A percentile compares a stretch with the other conserved stretches of the same genome.
Conservation (phyloP, 129 eudicot genomes). For the carrot (Daucus carota) region DH1_v3.0 NC_030383.2:34420501-34421000, state of each 20-base stretch:
- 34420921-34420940: conserved; percentile 31
- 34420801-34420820: too few relatives aligned
- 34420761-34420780: too few relatives aligned
- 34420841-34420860: too few relatives aligned
- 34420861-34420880: too few relatives aligned
- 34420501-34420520: neutral
- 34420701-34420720: too few relatives aligned
- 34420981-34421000: conserved; percentile 32
- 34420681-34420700: neutral
- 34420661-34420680: neutral
- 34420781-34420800: too few relatives aligned
- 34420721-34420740: too few relatives aligned
- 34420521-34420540: neutral
- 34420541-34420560: neutral
- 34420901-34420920: too few relatives aligned
- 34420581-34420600: neutral
- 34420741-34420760: too few relatives aligned
- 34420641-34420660: neutral
- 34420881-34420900: too few relatives aligned
- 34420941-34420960: conserved; percentile 25
- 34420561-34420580: neutral
- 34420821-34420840: too few relatives aligned
- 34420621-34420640: neutral
- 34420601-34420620: neutral
- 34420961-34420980: neutral